Evolutionary conservation across 1,284 basidiomycete genomes (phyloP).

Genomic region (Ustilago tritici): DNA sequence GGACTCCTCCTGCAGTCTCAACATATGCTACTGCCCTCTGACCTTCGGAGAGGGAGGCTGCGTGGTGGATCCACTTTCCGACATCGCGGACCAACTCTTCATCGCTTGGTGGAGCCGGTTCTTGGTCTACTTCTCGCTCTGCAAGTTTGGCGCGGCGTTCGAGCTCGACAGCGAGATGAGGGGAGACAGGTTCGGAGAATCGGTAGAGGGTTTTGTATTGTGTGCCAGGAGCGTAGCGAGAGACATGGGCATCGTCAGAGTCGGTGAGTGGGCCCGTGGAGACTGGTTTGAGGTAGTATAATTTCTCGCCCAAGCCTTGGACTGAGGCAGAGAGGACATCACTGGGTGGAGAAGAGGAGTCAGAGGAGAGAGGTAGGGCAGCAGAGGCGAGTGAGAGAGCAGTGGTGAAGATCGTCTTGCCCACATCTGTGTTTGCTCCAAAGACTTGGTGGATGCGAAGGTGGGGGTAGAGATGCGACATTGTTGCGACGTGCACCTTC

Average conservation of each 20-base stretch:
- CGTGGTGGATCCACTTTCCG: constrained; percentile 75
- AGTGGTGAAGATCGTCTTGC: constrained; percentile 69
- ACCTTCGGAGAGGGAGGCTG: constrained; percentile 68
- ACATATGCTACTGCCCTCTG: constrained; percentile 76
- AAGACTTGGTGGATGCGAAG: constrained; percentile 64
- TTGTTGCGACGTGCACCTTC: constrained; percentile 4
- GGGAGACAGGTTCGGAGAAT: constrained; percentile 89
- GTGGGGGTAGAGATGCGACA: constrained; percentile 55
- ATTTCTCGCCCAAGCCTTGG: constrained; percentile 41
- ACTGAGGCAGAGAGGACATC: constrained; percentile 33
- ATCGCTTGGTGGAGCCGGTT: constrained; percentile 71
- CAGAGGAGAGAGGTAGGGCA: constrained; percentile 23
- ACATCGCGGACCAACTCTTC: constrained; percentile 79
- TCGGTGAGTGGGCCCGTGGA: constrained; percentile 60
- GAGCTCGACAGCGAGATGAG: constrained; percentile 85
- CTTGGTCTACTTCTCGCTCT: constrained; percentile 26
- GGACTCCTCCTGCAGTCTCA: constrained; percentile 96
- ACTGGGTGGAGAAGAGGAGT: constrained; percentile 4
- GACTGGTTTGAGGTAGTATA: constrained; percentile 68
- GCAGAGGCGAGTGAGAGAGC: constrained; percentile 64
- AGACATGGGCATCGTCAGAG: constrained; percentile 60
- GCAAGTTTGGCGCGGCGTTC: constrained; percentile 71
- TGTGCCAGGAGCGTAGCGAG: constrained; percentile 42
- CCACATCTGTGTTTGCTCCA: constrained; percentile 69
- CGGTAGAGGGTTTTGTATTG: constrained; percentile 81